Base-by-base conservation (phyloP, 495 filamentous ascomycete species). In the Aspergillus sparsus region DNA sequence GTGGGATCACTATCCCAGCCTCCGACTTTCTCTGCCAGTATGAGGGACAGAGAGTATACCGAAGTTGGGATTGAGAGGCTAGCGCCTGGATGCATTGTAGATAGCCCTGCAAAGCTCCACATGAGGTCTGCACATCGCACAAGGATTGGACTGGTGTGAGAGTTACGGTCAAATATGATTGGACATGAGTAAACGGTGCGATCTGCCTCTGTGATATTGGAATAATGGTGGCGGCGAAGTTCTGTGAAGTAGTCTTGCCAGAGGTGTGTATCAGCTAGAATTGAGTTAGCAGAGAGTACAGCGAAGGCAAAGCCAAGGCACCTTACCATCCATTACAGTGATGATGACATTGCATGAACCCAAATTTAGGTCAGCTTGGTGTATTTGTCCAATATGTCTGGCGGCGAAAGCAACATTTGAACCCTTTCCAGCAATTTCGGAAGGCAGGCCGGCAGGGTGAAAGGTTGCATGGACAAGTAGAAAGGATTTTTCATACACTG, bases 131-230 rank as follows among this genome's bases (percentile, higher is more conserved):
- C 85, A 39, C 87, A 84, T 27, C 87, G 82, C 53, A 89, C 86
- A n/a, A 88, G 74, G 13, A 81, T 75, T 33, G 86, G 85, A 12
- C 85, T 84, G 52, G 79, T 78, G 65, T 89, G 82, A 12, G 86
- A 82, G 66, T 89, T 89, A 59, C 87, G 84, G 68, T 89, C 86
- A 61, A 89, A 89, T 49, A 89, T 82, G 53, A 89, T 87, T n/a
- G 86, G 87, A 12, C 84, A 84, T 36, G 82, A 75, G 66, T 89
- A 89, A 33, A 89, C 65, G 3, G 85, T 84, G 3, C 80, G 87
- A 16, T 67, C 74, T 2, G 81, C 79, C 7, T 82, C 85, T 15
- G 81, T 78, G 39, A 79, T 73, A 58, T 85, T 72, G 3, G 73
- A 60, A 44, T 77, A 73, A 62, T 89, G 87, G 68, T 86, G 80